Conservation (phyloP, 352 stramenopile species). For the Globisporangium spinosum region DNA sequence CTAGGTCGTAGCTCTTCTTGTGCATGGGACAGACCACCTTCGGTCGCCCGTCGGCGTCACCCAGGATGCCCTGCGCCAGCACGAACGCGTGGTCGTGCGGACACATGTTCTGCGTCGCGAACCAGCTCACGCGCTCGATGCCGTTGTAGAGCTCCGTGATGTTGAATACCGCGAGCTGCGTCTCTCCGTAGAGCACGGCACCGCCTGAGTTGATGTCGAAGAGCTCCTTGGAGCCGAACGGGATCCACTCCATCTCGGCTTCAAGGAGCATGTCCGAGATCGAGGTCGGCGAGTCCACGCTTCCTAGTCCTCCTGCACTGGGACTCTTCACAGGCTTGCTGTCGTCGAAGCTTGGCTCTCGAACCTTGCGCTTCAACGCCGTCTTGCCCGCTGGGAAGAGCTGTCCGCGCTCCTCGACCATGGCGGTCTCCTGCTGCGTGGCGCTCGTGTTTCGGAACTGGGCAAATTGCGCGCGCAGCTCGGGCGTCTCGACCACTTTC, state of each 20-base stretch:
- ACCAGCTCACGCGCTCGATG: conserved; percentile 77
- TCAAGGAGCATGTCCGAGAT: conserved; percentile 18
- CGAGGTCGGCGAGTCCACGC: conserved; percentile 35
- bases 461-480: conserved; percentile 75
- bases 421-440: conserved; percentile 54
- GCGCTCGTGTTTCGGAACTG: conserved; percentile 91
- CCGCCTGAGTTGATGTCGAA: conserved; percentile 84
- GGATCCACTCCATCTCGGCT: conserved; percentile 56
- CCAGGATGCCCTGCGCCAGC: conserved; percentile 89
- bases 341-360: conserved; percentile 40
- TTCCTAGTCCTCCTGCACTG: background rate
- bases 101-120: conserved; percentile 93
- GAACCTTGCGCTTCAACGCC: conserved; percentile 57
- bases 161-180: conserved; percentile 91
- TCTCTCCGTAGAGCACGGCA: conserved; percentile 87
- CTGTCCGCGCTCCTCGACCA: conserved; percentile 78
- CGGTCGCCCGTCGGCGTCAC: conserved; percentile 60
- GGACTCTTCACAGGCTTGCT: conserved; percentile 1
- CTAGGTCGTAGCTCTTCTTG: conserved; percentile 89
- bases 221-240: conserved; percentile 60
- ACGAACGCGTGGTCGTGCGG: conserved; percentile 91
- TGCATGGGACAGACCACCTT: conserved; percentile 92
- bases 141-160: conserved; percentile 56
- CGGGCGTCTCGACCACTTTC: conserved; percentile 86
- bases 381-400: conserved; percentile 72